Percentiles rank a stretch among this genome's conserved stretches.
Evolutionary conservation across 2,329 filamentous ascomycete genomes (phyloP).

Genomic region (Calonectria fujianensis): DNA sequence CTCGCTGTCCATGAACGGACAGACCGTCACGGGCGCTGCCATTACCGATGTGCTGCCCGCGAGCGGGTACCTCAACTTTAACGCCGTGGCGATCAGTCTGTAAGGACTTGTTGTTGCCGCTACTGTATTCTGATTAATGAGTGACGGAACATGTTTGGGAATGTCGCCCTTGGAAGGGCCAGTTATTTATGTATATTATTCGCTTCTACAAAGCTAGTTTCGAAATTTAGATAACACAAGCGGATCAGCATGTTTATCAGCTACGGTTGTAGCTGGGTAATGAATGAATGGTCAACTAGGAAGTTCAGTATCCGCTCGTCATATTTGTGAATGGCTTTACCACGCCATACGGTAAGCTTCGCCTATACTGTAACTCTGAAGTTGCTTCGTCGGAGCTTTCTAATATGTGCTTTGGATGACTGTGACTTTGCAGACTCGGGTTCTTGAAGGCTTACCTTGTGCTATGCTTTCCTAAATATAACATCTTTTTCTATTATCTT

Average conservation of each 20-base stretch:
- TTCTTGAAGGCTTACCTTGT: no score
- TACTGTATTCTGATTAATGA: slow-evolving; percentile 14
- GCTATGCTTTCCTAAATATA: no score
- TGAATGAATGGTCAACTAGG: not conserved
- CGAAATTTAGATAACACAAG: not conserved
- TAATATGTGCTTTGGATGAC: no score
- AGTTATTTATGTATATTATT: slow-evolving; percentile 12
- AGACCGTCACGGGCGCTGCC: slow-evolving; percentile 40
- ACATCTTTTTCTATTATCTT: no score
- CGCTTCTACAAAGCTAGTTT: not conserved
- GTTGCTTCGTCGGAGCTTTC: no score
- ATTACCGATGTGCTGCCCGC: slow-evolving; percentile 45
- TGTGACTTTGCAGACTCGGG: no score
- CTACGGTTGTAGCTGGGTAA: not conserved
- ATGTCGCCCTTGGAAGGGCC: not conserved
- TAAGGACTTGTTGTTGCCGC: slow-evolving; percentile 12
- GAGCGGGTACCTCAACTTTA: slow-evolving; percentile 52
- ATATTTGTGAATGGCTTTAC: not conserved
- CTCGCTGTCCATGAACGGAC: slow-evolving; percentile 47
- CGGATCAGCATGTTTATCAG: not conserved
- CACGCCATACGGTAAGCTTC: no score
- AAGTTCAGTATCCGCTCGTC: not conserved
- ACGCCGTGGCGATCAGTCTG: slow-evolving; percentile 46
- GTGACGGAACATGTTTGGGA: not conserved
- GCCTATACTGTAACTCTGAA: no score